These are phyloP conservation scores for Beauveria scarabaeidicola DNA, from an alignment of 2,329 filamentous ascomycete genomes.

Conservation along the genomic window DNA sequence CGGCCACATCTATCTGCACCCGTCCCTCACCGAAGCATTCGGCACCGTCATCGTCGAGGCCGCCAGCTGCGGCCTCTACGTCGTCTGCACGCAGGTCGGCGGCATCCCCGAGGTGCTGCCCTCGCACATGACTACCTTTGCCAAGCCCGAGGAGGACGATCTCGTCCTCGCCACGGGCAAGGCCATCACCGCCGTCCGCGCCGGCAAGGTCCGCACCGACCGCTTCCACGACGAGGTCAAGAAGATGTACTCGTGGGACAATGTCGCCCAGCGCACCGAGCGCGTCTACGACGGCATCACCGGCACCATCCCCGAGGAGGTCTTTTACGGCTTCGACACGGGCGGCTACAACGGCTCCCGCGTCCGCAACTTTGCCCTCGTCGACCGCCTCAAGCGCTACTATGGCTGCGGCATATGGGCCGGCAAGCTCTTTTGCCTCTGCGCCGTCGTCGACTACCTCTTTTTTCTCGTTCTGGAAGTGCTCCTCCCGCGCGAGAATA, in stretches of 20 bases:
- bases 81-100: slow-evolving; percentile 92
- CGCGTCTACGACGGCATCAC: slow-evolving; percentile 91
- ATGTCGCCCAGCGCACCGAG: slow-evolving; percentile 89
- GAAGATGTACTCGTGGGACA: slow-evolving; percentile 98
- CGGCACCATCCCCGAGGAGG: slow-evolving; percentile 73
- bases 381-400: slow-evolving; percentile 90
- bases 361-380: slow-evolving; percentile 81
- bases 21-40: slow-evolving; percentile 91
- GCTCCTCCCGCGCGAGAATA: slow-evolving; percentile 72
- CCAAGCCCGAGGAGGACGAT: slow-evolving; percentile 93
- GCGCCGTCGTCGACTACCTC: slow-evolving; percentile 87
- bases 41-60: slow-evolving; percentile 97
- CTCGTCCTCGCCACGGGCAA: slow-evolving; percentile 81
- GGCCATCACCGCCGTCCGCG: slow-evolving; percentile 78
- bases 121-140: slow-evolving; percentile 94
- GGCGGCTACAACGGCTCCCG: slow-evolving; percentile 61
- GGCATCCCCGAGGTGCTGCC: slow-evolving; percentile 95
- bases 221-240: slow-evolving; percentile 95
- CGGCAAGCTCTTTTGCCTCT: slow-evolving; percentile 92
- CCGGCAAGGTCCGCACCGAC: slow-evolving; percentile 82
- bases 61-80: slow-evolving; percentile 88
- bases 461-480: slow-evolving; percentile 84
- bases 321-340: slow-evolving; percentile 78
- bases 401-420: slow-evolving; percentile 99
- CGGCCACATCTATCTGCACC: slow-evolving; percentile 93